Base-by-base conservation (phyloP, 306 rosid species). In the Castanea mollissima region DNA sequence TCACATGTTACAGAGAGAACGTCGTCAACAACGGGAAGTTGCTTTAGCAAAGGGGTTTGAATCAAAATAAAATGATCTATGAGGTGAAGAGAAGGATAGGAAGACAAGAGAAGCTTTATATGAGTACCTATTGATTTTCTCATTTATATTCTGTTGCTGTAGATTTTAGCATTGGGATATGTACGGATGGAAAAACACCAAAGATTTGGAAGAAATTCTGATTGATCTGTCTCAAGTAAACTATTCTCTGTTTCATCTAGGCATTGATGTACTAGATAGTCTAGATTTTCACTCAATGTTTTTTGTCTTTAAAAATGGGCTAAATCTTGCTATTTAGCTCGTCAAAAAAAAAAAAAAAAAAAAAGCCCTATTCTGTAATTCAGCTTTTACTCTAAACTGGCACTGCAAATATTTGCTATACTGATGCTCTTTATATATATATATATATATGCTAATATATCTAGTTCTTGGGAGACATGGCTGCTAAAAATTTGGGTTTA, bases 1-100 rank as follows among this genome's bases (percentile, higher is more conserved):
- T 69, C 64, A 7, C 56, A 51, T 69, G 68, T 65, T 59, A 29
- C 86, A 87, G 91, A 82, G 87, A 76, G 85, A 87, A 77, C 67
- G 21, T 77, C 73, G 71, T 25, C 81, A 41, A 41, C 83, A 85
- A 71, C 85, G 57, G 8, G 88, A 87, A 78, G 78, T 77, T 59
- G 79, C 74, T 64, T 32, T 57, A 35, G 69, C 38, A 49, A 82
- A 67, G 35, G 59, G 71, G 52, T 35, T 13, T 23, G 14, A 68
- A n/a, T 35, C 52, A 68, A 68, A 34, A 68, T n/a, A 35, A 19
- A 31, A 64, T 23, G 3, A 9, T 68, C 52, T 35, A 10, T n/a
- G 2, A 0, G 52, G 0, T 68, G 7, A 1, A 18, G 11, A n/a
- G 52, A 35, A 19, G 15, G 67, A 59, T 59, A 6, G 35, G 70